Evolutionary conservation across 306 rosid species (phyloP).

Genomic region (Aeschynomene evenia): DNA sequence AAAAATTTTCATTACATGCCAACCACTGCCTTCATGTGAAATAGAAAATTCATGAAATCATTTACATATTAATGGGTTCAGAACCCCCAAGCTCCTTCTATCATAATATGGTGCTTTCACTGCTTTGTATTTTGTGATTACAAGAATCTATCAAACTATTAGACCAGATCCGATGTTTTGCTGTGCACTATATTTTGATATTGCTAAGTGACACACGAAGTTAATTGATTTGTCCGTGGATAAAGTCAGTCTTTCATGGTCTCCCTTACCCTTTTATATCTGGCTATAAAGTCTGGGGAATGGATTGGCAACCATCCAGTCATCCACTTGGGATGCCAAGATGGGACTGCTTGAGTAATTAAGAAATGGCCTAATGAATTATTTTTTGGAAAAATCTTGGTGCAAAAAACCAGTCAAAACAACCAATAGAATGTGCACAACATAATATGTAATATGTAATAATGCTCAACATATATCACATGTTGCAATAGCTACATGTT

Average conservation of each 20-base stretch:
- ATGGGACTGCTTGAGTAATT: slow-evolving; percentile 10
- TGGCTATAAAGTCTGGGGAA: neutral
- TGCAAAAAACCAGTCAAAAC: too few relatives aligned
- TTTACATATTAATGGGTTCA: too few relatives aligned
- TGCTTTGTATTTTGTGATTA: neutral
- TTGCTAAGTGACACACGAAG: neutral
- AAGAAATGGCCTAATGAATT: neutral
- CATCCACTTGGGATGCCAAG: neutral
- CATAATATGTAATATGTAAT: too few relatives aligned
- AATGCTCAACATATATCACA: too few relatives aligned
- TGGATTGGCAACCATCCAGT: neutral
- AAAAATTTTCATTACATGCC: slow-evolving; percentile 17
- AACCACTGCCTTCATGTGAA: slow-evolving; percentile 23
- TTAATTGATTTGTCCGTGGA: neutral
- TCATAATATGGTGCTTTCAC: neutral
- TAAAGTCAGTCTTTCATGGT: neutral
- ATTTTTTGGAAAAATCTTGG: neutral
- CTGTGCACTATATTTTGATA: neutral
- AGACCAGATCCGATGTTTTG: neutral
- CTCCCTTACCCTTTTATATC: neutral
- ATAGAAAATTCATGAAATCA: neutral
- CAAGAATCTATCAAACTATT: neutral
- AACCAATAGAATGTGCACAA: too few relatives aligned
- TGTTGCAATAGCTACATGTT: too few relatives aligned
- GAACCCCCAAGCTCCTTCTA: too few relatives aligned